These are phyloP conservation scores for Apophysomyces trapeziformis DNA, from an alignment of 371 early-diverging fungal species.

Conservation along the genomic window DNA sequence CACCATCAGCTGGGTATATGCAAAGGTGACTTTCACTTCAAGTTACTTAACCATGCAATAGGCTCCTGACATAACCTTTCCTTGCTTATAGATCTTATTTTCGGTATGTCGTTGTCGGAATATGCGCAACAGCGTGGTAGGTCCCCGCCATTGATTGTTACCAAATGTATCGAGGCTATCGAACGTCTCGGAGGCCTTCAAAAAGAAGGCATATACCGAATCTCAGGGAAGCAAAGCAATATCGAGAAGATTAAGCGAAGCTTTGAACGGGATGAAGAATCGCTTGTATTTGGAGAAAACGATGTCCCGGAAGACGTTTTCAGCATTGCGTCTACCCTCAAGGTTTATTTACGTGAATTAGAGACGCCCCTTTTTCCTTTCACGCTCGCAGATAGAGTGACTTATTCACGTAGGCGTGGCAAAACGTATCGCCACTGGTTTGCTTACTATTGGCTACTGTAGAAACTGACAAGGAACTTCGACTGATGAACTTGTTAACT, in stretches of 20 bases:
- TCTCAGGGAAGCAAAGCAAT: constrained; percentile 66
- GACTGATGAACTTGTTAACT: constrained; percentile 55
- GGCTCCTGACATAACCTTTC: background rate
- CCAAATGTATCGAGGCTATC: constrained; percentile 63
- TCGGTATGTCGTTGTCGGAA: constrained; percentile 60
- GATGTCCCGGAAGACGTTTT: constrained; percentile 60
- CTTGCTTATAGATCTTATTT: constrained; percentile 54
- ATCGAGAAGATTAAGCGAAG: constrained; percentile 58
- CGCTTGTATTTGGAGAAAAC: constrained; percentile 55
- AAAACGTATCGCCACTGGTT: background rate
- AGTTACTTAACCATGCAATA: background rate
- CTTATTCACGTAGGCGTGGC: constrained; percentile 56
- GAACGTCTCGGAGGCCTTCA: constrained; percentile 66
- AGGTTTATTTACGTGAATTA: constrained; percentile 67
- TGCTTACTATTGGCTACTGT: background rate
- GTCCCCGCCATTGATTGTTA: constrained; percentile 61
- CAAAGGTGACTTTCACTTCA: constrained; percentile 31
- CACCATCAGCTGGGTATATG: constrained; percentile 31
- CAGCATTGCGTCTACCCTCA: constrained; percentile 64
- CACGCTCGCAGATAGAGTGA: constrained; percentile 54
- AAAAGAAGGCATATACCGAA: constrained; percentile 72
- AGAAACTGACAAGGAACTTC: constrained; percentile 43
- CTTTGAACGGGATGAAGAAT: constrained; percentile 62
- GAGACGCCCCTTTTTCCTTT: constrained; percentile 72
- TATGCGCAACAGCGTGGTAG: constrained; percentile 51